A percentile compares a stretch with the other conserved stretches of the same genome.
phyloP scores from a whole-genome alignment of 2,329 filamentous ascomycete genomes.

The Berkeleyomyces rouxiae region DNA sequence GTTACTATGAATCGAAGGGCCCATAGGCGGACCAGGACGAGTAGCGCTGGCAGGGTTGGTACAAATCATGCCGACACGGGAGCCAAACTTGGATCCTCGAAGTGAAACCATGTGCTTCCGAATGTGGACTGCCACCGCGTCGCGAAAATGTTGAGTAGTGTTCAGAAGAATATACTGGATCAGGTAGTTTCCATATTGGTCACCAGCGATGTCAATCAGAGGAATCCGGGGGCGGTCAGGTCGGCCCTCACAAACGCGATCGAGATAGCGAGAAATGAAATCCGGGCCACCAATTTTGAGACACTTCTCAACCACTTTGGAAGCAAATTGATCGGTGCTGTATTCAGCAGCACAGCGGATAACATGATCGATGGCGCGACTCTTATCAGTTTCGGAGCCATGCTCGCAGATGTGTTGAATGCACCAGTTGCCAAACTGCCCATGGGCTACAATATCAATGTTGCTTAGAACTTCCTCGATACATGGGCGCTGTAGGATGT shows the following conservation, averaged over 20 bases:
- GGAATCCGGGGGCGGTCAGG: slow-evolving; percentile 87
- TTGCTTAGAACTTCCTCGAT: slow-evolving; percentile 92
- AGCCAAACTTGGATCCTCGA: slow-evolving; percentile 94
- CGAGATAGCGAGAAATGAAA: slow-evolving; percentile 82
- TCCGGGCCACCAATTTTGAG: slow-evolving; percentile 87
- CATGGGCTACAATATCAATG: slow-evolving; percentile 91
- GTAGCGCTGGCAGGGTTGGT: slow-evolving; percentile 84
- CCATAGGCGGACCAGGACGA: slow-evolving; percentile 69
- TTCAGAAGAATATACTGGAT: slow-evolving; percentile 95
- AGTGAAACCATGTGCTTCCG: slow-evolving; percentile 99
- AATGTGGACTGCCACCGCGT: slow-evolving; percentile 84
- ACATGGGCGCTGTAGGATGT: slow-evolving; percentile 58
- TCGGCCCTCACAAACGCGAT: slow-evolving; percentile 83
- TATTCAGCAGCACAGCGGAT: slow-evolving; percentile 87
- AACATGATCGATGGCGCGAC: slow-evolving; percentile 87
- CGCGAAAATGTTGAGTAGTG: slow-evolving; percentile 71
- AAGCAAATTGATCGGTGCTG: slow-evolving; percentile 97
- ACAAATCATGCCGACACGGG: slow-evolving; percentile 95
- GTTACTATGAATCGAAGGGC: slow-evolving; percentile 35
- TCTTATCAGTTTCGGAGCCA: slow-evolving; percentile 76
- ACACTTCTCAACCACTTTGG: slow-evolving; percentile 97
- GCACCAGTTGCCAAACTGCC: slow-evolving; percentile 98
- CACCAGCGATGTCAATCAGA: slow-evolving; percentile 92
- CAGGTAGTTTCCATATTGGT: slow-evolving; percentile 97
- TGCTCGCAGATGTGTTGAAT: slow-evolving; percentile 99